Evolutionary conservation across 495 filamentous ascomycete species (phyloP).

Genomic region (Xylaria cubensis): DNA sequence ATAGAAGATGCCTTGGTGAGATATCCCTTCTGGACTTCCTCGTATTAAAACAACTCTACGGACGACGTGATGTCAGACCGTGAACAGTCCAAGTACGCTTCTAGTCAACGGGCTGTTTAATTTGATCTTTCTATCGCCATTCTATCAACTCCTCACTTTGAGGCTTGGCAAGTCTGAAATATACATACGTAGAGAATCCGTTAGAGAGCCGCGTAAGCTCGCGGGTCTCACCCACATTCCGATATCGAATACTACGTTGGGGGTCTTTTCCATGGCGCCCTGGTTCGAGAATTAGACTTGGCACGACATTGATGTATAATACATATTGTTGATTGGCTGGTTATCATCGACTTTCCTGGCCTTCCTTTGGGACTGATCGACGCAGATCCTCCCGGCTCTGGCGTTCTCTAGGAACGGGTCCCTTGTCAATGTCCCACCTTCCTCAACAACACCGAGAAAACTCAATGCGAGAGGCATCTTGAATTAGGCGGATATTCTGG

Average conservation of each 20-base stretch:
- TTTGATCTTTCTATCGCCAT: background rate
- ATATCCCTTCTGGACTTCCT: background rate
- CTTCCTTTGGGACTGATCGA: background rate
- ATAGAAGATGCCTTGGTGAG: background rate
- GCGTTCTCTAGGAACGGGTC: background rate
- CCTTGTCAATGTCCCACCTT: conserved; percentile 2
- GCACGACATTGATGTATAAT: conserved; percentile 14
- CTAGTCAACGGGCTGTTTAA: background rate
- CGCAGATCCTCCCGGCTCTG: conserved; percentile 5
- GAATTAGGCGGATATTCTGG: background rate
- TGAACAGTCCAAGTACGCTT: background rate
- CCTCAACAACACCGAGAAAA: background rate
- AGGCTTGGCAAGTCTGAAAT: conserved; percentile 1
- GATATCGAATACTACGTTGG: background rate
- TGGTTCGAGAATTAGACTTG: background rate
- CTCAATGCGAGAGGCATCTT: background rate
- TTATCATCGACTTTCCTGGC: background rate
- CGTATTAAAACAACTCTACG: background rate
- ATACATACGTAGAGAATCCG: background rate
- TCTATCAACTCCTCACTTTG: background rate
- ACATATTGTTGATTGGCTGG: conserved; percentile 7
- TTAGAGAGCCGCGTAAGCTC: conserved; percentile 20
- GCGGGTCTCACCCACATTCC: conserved; percentile 19
- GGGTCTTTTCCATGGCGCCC: background rate
- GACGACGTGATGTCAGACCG: background rate